Percentiles rank a stretch among this genome's conserved stretches.
phyloP scores from a whole-genome alignment of 2,329 filamentous ascomycete genomes.

The Drechslerella dactyloides region DNA sequence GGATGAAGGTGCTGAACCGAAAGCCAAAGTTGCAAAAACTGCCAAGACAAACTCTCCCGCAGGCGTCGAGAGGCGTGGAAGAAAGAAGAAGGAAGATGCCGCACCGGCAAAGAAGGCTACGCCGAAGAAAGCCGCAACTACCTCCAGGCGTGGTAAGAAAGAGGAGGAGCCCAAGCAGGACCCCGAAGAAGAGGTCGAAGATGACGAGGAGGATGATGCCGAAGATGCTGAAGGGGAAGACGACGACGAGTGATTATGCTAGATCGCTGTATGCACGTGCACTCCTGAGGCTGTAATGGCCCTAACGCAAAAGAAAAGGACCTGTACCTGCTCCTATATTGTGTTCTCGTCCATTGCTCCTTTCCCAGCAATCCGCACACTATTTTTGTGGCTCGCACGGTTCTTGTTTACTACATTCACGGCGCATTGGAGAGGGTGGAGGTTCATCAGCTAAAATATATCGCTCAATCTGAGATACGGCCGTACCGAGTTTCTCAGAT shows the following conservation, averaged over 20 bases:
- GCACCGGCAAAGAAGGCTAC: constrained; percentile 27
- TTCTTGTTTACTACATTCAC: constrained; percentile 7
- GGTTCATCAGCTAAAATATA: not conserved
- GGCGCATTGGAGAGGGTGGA: constrained; percentile 34
- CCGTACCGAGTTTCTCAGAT: not conserved
- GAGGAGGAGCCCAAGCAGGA: constrained; percentile 21
- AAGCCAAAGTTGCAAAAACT: constrained; percentile 43
- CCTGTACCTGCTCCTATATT: not conserved
- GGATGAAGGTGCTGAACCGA: constrained; percentile 43
- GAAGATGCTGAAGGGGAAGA: constrained; percentile 31
- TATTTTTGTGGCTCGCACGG: not conserved
- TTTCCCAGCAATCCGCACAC: not conserved
- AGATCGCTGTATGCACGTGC: not conserved
- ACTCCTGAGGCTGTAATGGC: not conserved
- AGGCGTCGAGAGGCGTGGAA: constrained; percentile 26
- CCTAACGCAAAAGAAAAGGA: not conserved
- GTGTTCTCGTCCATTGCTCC: constrained; percentile 8
- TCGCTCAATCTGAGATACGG: not conserved
- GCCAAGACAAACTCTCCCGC: constrained; percentile 29
- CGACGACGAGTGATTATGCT: constrained; percentile 16
- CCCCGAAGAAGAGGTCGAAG: constrained; percentile 15
- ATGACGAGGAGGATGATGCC: constrained; percentile 23
- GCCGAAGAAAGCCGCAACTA: constrained; percentile 25
- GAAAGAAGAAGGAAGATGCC: constrained; percentile 48
- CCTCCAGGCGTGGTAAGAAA: constrained; percentile 31